Base-by-base conservation (phyloP, 2,329 filamentous ascomycete genomes). In the Rhynchosporium agropyri region DNA sequence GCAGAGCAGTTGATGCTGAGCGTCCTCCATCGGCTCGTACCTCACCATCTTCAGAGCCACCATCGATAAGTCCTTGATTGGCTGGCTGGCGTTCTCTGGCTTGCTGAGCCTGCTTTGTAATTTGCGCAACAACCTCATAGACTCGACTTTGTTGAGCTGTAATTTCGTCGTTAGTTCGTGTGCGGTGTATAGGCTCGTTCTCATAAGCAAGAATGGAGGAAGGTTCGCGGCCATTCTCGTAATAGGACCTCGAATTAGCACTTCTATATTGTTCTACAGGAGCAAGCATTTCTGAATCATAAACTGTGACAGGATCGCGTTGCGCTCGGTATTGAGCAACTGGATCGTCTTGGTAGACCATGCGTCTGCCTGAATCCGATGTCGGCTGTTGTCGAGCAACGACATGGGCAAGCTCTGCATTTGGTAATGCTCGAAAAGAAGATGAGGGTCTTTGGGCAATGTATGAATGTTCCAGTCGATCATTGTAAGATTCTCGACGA, bases 1-100 rank as follows among this genome's bases (percentile, higher is more conserved):
- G 42, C 29, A 58, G 50, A 48, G 55, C 60, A 42, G 45, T 36
- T 6, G 63, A 64, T 46, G 58, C 61, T 13, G 61, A 56, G 7
- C 63, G 48, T 20, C 46, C 57, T 49, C 68, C 51, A 31, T 72
- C 66, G 48, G 62, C 69, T 45, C 68, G 67, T 9, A 77, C 66
- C 64, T 77, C 76, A 7, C 75, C 75, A 68, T 78, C 75, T 65
- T 77, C 76, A 4, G 76, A 77, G n/a, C 72, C 71, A 72, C 58
- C 70, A 15, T 73, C 72, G 26, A 61, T 59, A 58, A 65, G 63
- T 10, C 69, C 69, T 31, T 67, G 62, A 49, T 67, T 69, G 12
- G 57, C 15, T 9, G 63, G 60, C 29, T 67, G 56, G 48, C 60
- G 64, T 42, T 66, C 70, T 48, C 65, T 63, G 20, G 60, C 68